Evolutionary conservation across 495 filamentous ascomycete species (phyloP).

Genomic region (Trichocladium uniseriatum): DNA sequence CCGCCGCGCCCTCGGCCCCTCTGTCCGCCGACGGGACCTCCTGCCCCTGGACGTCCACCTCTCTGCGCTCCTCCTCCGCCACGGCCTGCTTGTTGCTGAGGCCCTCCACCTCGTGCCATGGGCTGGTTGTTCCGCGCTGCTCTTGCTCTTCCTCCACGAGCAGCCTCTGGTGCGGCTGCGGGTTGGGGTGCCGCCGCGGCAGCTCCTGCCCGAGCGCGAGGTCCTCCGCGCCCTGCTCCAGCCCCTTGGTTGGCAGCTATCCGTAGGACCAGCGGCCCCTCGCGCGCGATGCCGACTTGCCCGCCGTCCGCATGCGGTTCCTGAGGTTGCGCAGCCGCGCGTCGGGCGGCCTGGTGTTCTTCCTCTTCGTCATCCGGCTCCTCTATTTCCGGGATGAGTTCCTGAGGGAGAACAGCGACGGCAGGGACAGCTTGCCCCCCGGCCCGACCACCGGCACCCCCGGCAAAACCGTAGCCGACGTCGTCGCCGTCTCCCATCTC

Average conservation of each 20-base stretch:
- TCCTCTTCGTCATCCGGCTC: constrained; percentile 21
- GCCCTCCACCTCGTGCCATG: constrained; percentile 1
- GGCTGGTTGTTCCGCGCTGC: not conserved
- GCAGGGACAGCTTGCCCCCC: not conserved
- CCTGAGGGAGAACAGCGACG: constrained; percentile 7
- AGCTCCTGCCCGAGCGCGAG: constrained; percentile 13
- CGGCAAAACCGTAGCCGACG: constrained; percentile 45
- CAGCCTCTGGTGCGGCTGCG: not conserved
- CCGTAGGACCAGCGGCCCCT: constrained; percentile 46
- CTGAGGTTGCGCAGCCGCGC: not conserved
- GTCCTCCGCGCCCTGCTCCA: constrained; percentile 16
- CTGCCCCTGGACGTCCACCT: constrained; percentile 6
- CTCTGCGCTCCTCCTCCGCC: constrained; percentile 2
- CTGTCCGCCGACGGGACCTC: constrained; percentile 2
- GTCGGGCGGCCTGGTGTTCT: constrained; percentile 9
- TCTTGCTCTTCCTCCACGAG: constrained; percentile 1
- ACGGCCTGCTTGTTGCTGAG: constrained; percentile 11
- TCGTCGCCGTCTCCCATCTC: constrained; percentile 71
- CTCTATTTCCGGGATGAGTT: constrained; percentile 20
- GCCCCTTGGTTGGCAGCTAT: constrained; percentile 34
- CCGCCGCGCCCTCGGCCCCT: constrained; percentile 12
- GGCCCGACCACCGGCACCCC: constrained; percentile 29
- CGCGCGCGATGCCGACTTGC: constrained; percentile 35
- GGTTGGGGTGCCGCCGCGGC: not conserved
- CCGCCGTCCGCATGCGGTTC: constrained; percentile 12